Conservation (phyloP, 495 filamentous ascomycete species). For the Penicillium daleae region DNA sequence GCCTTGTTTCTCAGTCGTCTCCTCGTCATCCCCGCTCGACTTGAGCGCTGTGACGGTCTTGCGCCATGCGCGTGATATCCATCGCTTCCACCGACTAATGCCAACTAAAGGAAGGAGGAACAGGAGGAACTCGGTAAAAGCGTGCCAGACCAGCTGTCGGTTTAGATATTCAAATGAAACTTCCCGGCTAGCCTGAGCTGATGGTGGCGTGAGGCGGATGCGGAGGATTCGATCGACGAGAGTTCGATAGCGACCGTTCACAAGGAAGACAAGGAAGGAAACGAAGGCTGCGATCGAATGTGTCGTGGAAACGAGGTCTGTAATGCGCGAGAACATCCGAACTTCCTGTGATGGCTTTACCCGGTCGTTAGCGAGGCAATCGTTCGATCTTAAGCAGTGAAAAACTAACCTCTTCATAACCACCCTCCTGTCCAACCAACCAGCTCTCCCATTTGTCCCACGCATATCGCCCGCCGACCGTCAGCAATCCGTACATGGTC, state of each 20-base stretch:
- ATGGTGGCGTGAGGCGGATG: constrained; percentile 82
- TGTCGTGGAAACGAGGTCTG: constrained; percentile 66
- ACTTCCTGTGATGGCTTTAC: constrained; percentile 51
- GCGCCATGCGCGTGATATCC: constrained; percentile 82
- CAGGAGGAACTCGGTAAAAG: constrained; percentile 96
- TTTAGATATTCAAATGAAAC: constrained; percentile 98
- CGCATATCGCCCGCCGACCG: constrained; percentile 83
- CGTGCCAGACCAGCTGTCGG: constrained; percentile 97
- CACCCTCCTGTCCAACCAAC: constrained; percentile 73
- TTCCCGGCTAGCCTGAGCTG: constrained; percentile 80
- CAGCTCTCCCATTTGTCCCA: constrained; percentile 92
- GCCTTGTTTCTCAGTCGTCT: constrained; percentile 57
- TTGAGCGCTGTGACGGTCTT: constrained; percentile 69
- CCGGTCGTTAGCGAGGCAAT: not conserved
- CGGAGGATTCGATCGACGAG: constrained; percentile 84
- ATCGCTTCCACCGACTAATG: constrained; percentile 88
- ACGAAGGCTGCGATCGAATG: constrained; percentile 79
- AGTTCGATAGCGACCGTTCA: constrained; percentile 90
- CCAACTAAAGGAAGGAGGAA: constrained; percentile 94
- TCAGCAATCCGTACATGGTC: constrained; percentile 77
- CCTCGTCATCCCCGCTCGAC: constrained; percentile 51
- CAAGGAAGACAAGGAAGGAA: constrained; percentile 87
- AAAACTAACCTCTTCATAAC: constrained; percentile 61
- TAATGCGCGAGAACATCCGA: constrained; percentile 65
- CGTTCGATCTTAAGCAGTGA: not conserved